Evolutionary conservation across 495 filamentous ascomycete species (phyloP).

Genomic region (Aspergillus kassunensis): DNA sequence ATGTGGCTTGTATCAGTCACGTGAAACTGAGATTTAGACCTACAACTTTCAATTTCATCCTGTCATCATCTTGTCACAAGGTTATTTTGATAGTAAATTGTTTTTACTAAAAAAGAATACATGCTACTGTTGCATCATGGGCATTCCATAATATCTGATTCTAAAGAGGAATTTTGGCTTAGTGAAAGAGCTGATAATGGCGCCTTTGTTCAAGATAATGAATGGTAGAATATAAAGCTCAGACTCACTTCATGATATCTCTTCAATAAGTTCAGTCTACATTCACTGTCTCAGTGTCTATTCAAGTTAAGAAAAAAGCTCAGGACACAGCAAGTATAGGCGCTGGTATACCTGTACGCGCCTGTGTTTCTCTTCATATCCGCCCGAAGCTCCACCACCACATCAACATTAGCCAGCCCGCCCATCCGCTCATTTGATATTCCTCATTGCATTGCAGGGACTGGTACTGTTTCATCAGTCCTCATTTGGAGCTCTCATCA

Average conservation of each 20-base stretch:
- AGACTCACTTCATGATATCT: background rate
- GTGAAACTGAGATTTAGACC: no score
- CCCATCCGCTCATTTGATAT: background rate
- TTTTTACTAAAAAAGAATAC: no score
- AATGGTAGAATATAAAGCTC: background rate
- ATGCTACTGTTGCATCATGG: no score
- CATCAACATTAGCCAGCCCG: background rate
- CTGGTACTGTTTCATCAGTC: background rate
- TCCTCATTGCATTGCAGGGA: background rate
- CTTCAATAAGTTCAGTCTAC: background rate
- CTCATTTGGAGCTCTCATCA: background rate
- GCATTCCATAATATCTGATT: background rate
- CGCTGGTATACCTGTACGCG: background rate
- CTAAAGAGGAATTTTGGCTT: background rate
- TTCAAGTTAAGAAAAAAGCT: no score
- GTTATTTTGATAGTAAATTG: no score
- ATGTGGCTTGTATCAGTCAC: background rate
- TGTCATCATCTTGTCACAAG: no score
- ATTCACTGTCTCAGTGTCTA: no score
- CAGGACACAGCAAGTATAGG: no score
- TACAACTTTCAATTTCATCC: no score
- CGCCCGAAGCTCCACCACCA: slow-evolving; percentile 12
- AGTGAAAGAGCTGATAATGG: background rate
- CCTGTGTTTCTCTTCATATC: slow-evolving; percentile 6
- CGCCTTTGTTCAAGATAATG: no score